Evolutionary conservation across 768 basidiomycete genomes (phyloP).

Genomic region (Lactifluus pinguis): DNA sequence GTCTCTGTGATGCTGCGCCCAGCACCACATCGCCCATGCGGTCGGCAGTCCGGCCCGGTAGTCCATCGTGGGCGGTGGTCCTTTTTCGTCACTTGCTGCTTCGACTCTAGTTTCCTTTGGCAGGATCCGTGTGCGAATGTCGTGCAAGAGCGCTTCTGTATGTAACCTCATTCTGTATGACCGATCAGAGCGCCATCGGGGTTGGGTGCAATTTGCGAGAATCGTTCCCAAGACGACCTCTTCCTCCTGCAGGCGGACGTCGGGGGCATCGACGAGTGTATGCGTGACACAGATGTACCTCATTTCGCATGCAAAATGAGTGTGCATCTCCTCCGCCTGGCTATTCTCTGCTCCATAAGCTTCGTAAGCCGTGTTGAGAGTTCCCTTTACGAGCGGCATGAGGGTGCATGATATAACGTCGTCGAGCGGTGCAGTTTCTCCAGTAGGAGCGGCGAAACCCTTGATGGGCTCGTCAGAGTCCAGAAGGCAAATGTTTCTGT

Average conservation of each 20-base stretch:
- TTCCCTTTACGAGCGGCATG: neutral
- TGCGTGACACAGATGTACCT: neutral
- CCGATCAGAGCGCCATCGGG: neutral
- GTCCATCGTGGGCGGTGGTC: neutral
- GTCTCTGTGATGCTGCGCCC: conserved; percentile 26
- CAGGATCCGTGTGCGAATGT: neutral
- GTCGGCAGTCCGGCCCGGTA: neutral
- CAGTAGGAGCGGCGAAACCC: neutral
- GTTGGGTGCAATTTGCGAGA: neutral
- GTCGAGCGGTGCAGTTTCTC: neutral
- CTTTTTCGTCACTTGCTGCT: no score
- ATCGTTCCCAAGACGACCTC: neutral
- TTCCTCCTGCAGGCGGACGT: neutral
- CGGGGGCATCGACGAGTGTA: neutral
- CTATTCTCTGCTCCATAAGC: neutral
- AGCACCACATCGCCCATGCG: neutral
- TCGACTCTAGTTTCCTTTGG: neutral
- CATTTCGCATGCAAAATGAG: neutral
- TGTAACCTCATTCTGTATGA: neutral
- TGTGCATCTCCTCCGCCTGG: neutral
- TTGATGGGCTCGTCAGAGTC: conserved; percentile 27
- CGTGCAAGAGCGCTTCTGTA: neutral
- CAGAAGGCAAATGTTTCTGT: conserved; percentile 37
- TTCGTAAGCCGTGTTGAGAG: neutral
- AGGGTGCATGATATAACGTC: conserved; percentile 2